phyloP scores from a whole-genome alignment of 2,329 filamentous ascomycete species.

The Penicillium sp. region DNA sequence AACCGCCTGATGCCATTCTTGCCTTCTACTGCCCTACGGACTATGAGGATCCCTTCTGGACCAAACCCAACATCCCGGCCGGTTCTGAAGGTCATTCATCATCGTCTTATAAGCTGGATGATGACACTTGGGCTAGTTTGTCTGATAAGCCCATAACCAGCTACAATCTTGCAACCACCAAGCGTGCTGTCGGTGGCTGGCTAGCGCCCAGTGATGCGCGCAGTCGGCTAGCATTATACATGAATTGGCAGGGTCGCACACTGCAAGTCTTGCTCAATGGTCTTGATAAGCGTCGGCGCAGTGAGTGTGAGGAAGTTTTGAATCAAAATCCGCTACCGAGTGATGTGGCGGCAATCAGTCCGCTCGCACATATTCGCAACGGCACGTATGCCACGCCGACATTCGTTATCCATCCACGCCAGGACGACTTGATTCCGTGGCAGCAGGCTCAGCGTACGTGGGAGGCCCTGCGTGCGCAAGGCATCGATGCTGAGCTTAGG shows the following conservation, averaged over 20 bases:
- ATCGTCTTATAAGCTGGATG: no score
- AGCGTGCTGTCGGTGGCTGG: neutral
- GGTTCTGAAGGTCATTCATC: no score
- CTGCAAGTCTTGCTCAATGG: slow-evolving; percentile 18
- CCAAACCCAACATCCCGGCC: neutral
- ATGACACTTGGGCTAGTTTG: neutral
- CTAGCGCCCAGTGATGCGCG: slow-evolving; percentile 29
- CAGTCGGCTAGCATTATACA: slow-evolving; percentile 37
- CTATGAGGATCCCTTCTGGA: neutral
- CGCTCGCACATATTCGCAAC: slow-evolving; percentile 17
- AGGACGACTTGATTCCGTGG: slow-evolving; percentile 21
- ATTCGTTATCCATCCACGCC: slow-evolving; percentile 19
- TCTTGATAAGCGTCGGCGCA: no score
- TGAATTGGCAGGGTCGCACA: slow-evolving; percentile 40
- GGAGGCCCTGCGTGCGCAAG: no score
- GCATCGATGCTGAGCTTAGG: no score
- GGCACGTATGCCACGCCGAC: slow-evolving; percentile 18
- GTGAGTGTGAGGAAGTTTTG: no score
- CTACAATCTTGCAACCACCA: neutral
- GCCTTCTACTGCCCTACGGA: neutral
- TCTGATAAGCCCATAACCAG: neutral
- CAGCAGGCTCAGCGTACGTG: neutral
- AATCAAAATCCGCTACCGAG: neutral
- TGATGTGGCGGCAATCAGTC: slow-evolving; percentile 9
- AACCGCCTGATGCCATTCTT: neutral